These are phyloP conservation scores for Colletotrichum costaricense DNA, from an alignment of 2,329 filamentous ascomycete species.

Conservation along the genomic window DNA sequence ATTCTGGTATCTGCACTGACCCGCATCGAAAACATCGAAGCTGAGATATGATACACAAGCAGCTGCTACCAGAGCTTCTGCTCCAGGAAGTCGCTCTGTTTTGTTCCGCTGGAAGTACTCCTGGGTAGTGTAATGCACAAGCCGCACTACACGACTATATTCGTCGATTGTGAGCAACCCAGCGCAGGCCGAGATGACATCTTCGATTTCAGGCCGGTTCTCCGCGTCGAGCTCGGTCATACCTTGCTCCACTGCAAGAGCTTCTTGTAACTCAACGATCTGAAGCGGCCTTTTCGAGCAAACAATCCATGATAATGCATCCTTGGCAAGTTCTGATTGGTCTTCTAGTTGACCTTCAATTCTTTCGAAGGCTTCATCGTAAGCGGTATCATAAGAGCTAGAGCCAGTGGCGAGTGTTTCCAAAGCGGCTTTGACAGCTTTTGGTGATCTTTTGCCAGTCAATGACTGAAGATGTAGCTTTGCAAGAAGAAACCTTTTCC, in stretches of 20 bases:
- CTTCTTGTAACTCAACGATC: constrained; percentile 52
- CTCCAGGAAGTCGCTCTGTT: constrained; percentile 44
- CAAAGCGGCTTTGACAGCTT: constrained; percentile 47
- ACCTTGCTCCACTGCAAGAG: constrained; percentile 50
- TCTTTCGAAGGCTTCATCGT: constrained; percentile 53
- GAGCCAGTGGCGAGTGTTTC: constrained; percentile 43
- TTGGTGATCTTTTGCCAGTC: constrained; percentile 38
- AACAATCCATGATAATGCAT: constrained; percentile 53
- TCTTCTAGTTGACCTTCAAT: constrained; percentile 51
- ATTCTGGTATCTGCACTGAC: too few relatives aligned
- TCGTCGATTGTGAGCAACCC: constrained; percentile 55
- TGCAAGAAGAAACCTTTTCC: constrained; percentile 31
- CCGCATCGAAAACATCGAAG: constrained; percentile 37
- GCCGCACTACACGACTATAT: constrained; percentile 49
- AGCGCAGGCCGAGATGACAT: constrained; percentile 51
- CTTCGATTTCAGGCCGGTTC: constrained; percentile 46
- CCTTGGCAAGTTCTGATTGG: constrained; percentile 48
- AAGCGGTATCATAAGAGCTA: constrained; percentile 50
- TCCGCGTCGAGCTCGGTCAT: constrained; percentile 45
- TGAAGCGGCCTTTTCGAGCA: constrained; percentile 48
- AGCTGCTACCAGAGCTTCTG: constrained; percentile 41
- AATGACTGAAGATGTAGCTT: constrained; percentile 27
- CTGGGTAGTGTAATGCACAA: constrained; percentile 59
- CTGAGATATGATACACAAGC: constrained; percentile 51
- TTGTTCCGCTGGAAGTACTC: constrained; percentile 52